Evolutionary conservation across 345 rosid genomes (phyloP), one percentile per base, ranked within the genome.

Genomic region (Rhizophora mangle): DNA sequence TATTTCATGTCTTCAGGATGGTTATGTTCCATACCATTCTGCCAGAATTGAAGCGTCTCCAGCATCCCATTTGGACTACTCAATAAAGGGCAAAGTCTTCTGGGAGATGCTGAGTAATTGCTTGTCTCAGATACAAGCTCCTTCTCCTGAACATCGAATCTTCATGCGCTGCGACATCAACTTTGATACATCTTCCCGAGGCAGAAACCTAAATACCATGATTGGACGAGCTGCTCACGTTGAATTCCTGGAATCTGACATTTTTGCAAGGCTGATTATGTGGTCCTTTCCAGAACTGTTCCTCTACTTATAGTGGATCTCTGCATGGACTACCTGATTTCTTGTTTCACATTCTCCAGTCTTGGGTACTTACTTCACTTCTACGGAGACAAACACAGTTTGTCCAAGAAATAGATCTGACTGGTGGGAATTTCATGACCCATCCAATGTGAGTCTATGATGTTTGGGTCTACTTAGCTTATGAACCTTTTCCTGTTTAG

Each of bases 151-250:
- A 65, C 80, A 83, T 55, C 82, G 94, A 51, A 78, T 86, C 68
- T 93, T 93, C 78, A 83, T 93, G 85, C 92, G 97, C 3, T 93
- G 96, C 15, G 94, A 93, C 63, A 85, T 89, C 74, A 91, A 87
- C 83, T 93, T 93, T 51, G 89, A 89, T 62, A 76, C 81, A 30
- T 82, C 98, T 30, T 37, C 87, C 13, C 82, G 91, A 39, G 92
- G 97, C 8, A 90, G 83, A 82, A 93, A 82, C 84, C 76, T 93
- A 51, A 89, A 93, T 84, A 72, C 94, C 24, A 76, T 93, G 59
- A 91, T 93, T 0, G 98, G 98, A 21, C 82, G 97, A 62, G 96
- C 98, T 66, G 98, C 98, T 53, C 98, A 93, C 79, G 87, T 91
- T 0, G 96, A 93, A 79, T 93, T 93, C 74, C 80, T 93, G 72